Base-by-base conservation (phyloP, 2,329 filamentous ascomycete genomes). In the Phialocephala subalpina region DNA sequence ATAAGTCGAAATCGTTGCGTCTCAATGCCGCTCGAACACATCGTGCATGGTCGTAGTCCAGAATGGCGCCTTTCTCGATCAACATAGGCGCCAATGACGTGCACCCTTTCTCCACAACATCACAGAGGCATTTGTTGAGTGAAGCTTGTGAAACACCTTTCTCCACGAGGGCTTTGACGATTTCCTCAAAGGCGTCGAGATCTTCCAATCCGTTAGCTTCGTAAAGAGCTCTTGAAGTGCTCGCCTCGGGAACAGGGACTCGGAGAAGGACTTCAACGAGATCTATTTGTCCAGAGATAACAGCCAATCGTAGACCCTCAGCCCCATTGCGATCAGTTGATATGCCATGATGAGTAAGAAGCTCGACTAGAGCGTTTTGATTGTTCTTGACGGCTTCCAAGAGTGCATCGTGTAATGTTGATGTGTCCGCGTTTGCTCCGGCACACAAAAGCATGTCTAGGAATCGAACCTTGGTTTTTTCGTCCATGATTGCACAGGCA, bases 11-110 rank as follows among this genome's bases (percentile, higher is more conserved):
- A 38, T 60, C 58, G 25, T 47, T 60, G 58, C 58, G 58, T 11
- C 18, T 49, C n/a, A 60, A 36, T 60, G 58, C 58, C 14, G 25
- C 22, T 49, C 58, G 58, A 35, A 60, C 58, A 33, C 18, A 49
- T 25, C 40, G 58, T 27, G 38, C 58, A 60, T 49, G 33, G 40
- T 12, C 7, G 25, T 60, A 60, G 22, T 60, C 58, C 7, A 60
- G 25, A 60, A 35, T 27, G 3, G 58, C 58, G 16, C 58, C 58
- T 33, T 49, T 60, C 25, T 60, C 58, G 49, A 60, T 60, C 58
- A 60, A 22, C 36, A 60, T 49, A 47, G 58, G 58, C 22, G 25
- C 58, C 14, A 60, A 20, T 16, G 40, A 18, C n/a, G 40, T 49
- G 22, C 22, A 49, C 8, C 58, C 58, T 49, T 49, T 60, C 9